phyloP scores from a whole-genome alignment of 495 filamentous ascomycete genomes.

The Apodospora peruviana region DNA sequence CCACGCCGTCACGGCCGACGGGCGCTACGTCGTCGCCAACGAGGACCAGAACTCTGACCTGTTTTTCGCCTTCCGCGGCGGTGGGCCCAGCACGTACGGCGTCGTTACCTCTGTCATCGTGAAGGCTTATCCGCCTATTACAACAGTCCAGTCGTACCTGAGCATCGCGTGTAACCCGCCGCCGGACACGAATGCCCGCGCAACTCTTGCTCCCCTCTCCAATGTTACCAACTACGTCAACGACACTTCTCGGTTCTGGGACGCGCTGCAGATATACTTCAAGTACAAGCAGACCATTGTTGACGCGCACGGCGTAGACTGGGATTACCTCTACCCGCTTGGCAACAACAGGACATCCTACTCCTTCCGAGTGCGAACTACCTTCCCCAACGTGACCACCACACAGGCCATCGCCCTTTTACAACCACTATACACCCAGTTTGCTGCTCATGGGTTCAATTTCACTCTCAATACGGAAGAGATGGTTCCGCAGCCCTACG shows the following conservation, averaged over 20 bases:
- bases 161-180: conserved; percentile 26
- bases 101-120: conserved; percentile 44
- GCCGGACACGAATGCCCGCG: conserved; percentile 31
- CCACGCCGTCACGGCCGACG: conserved; percentile 52
- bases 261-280: conserved; percentile 37
- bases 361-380: conserved; percentile 20
- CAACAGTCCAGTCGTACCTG: conserved; percentile 17
- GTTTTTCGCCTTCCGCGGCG: conserved; percentile 58
- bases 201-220: conserved; percentile 19
- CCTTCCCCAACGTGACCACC: conserved; percentile 12
- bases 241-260: conserved; percentile 44
- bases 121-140: conserved; percentile 32
- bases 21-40: conserved; percentile 46
- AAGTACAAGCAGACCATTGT: conserved; percentile 25
- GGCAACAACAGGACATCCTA: conserved; percentile 21
- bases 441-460: conserved; percentile 1
- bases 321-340: conserved; percentile 31
- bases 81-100: conserved; percentile 47
- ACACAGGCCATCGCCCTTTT: conserved; percentile 16
- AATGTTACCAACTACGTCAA: conserved; percentile 16
- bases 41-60: conserved; percentile 47
- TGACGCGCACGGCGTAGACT: conserved; percentile 35
- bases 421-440: conserved; percentile 20
- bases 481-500: background rate
- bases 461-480: conserved; percentile 19